A percentile compares a stretch with the other conserved stretches of the same genome.
Conservation (phyloP, 331 rosid species). For the Erythrophleum ivorense region DNA sequence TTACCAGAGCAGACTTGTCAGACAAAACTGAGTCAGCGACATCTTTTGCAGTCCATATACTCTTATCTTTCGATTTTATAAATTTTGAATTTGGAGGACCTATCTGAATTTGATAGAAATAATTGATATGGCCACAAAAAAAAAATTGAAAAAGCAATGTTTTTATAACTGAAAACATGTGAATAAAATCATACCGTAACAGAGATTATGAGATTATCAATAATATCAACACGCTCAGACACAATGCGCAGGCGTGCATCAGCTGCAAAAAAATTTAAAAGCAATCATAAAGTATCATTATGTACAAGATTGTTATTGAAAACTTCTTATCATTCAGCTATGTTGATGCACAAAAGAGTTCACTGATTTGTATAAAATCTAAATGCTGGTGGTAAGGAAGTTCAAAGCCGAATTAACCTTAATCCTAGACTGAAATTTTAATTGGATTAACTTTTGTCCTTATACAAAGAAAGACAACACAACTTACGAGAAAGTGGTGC, state of each 20-base stretch:
- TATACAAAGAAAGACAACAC: constrained; percentile 35
- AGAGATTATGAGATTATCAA: constrained; percentile 84
- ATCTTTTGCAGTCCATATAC: constrained; percentile 83
- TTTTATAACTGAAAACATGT: constrained; percentile 26
- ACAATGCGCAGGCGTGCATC: constrained; percentile 97
- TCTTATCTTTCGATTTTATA: constrained; percentile 66
- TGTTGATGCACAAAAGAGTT: not conserved
- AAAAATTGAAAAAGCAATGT: constrained; percentile 43
- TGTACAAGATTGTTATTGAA: not conserved
- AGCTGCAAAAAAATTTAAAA: constrained; percentile 57
- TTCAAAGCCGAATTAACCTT: constrained; percentile 7
- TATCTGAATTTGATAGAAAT: constrained; percentile 31
- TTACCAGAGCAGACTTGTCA: constrained; percentile 93
- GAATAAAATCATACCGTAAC: constrained; percentile 69
- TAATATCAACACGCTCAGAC: constrained; percentile 89
- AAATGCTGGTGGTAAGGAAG: constrained; percentile 9
- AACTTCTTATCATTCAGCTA: constrained; percentile 27
- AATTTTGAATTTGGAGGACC: constrained; percentile 26
- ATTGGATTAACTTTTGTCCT: not conserved
- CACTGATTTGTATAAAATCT: not conserved
- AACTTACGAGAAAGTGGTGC: constrained; percentile 99
- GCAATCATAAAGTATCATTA: constrained; percentile 21
- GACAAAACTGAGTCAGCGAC: constrained; percentile 98
- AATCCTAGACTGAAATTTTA: constrained; percentile 15
- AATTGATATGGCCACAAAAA: not conserved